Evolutionary conservation across 2,329 filamentous ascomycete genomes (phyloP).

Genomic region (Sclerotinia borealis): DNA sequence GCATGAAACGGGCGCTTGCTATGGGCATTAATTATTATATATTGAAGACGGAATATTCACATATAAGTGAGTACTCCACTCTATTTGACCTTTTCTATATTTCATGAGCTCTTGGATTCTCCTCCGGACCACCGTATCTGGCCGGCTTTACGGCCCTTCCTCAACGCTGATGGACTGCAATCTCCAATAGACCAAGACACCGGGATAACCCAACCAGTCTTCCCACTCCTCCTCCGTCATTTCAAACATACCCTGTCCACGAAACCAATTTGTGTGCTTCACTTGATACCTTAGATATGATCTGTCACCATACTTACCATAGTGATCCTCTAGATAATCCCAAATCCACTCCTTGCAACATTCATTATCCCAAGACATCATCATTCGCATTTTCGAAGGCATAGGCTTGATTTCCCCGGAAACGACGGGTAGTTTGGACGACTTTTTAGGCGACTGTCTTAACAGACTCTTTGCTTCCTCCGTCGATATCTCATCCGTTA

Average conservation of each 20-base stretch:
- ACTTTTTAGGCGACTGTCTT: no score
- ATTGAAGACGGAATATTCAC: not conserved
- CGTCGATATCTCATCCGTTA: not conserved
- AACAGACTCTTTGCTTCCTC: not conserved
- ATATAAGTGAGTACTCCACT: not conserved
- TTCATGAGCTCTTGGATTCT: not conserved
- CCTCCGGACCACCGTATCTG: no score
- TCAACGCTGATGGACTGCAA: not conserved
- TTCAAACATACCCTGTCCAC: not conserved
- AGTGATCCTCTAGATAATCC: not conserved
- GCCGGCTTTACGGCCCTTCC: not conserved
- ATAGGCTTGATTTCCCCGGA: not conserved
- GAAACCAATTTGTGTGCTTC: not conserved
- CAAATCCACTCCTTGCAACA: not conserved
- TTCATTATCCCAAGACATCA: not conserved
- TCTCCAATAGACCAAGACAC: not conserved
- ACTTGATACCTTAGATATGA: not conserved
- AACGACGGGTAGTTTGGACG: no score
- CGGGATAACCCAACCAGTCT: not conserved
- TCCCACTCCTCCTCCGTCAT: not conserved
- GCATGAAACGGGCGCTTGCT: not conserved
- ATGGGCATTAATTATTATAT: not conserved
- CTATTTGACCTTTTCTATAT: not conserved
- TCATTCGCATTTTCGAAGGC: not conserved
- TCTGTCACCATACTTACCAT: not conserved